These are phyloP conservation scores for Metschnikowia henanensis DNA, from an alignment of 805 yeast species.

Conservation along the genomic window DNA sequence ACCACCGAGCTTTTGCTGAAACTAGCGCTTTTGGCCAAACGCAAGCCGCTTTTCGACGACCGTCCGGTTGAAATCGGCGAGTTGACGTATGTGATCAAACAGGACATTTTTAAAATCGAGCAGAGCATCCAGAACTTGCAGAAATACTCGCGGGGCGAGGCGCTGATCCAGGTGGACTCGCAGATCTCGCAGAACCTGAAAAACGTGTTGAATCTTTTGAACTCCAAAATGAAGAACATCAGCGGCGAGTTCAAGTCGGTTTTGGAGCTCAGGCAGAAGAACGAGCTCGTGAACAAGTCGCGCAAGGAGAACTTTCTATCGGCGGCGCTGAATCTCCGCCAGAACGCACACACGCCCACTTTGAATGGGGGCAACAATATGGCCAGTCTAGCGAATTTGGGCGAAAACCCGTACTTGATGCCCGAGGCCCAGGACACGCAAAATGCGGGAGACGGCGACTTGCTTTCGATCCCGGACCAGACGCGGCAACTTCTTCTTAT, in stretches of 20 bases:
- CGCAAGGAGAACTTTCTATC: conserved; percentile 85
- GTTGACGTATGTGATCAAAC: conserved; percentile 82
- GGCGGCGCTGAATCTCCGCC: conserved; percentile 34
- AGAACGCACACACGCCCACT: conserved; percentile 31
- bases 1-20: conserved; percentile 80
- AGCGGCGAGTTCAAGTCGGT: conserved; percentile 91
- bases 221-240: conserved; percentile 87
- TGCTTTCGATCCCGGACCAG: conserved; percentile 77
- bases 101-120: conserved; percentile 82
- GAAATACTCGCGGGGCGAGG: conserved; percentile 46
- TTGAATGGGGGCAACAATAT: conserved; percentile 3
- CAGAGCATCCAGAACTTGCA: conserved; percentile 65
- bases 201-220: conserved; percentile 83
- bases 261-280: conserved; percentile 81
- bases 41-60: conserved; percentile 91
- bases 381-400: conserved; percentile 21
- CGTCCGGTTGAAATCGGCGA: conserved; percentile 93
- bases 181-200: conserved; percentile 74
- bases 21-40: conserved; percentile 80
- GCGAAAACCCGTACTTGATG: conserved; percentile 41
- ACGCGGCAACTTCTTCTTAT: conserved; percentile 73
- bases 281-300: conserved; percentile 75
- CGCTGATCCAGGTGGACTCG: conserved; percentile 45
- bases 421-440: conserved; percentile 25
- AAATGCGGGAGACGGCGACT: conserved; percentile 42